Conservation (phyloP, 768 basidiomycete genomes). For the Rickenella mellea region DNA sequence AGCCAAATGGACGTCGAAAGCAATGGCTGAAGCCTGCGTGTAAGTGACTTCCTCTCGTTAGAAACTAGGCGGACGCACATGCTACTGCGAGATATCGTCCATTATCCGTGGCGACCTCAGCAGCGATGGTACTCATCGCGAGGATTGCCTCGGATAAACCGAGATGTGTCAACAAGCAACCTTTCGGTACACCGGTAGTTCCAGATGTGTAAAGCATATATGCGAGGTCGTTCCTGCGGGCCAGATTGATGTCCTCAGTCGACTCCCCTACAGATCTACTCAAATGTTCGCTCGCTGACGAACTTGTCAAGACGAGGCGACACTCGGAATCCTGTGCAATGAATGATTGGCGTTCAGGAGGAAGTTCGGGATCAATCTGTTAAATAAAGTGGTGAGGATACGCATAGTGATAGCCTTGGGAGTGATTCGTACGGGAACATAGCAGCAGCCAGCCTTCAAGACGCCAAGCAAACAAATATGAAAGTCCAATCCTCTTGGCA, state of each 20-base stretch:
- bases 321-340: slow-evolving; percentile 34
- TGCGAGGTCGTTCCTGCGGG: slow-evolving; percentile 24
- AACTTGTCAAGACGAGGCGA: slow-evolving; percentile 29
- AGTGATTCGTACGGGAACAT: slow-evolving; percentile 35
- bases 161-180: slow-evolving; percentile 31
- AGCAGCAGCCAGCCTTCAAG: slow-evolving; percentile 39
- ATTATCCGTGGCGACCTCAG: slow-evolving; percentile 14
- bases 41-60: slow-evolving; percentile 2
- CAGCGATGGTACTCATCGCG: slow-evolving; percentile 17
- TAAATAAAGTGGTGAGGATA: not conserved
- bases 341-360: slow-evolving; percentile 33
- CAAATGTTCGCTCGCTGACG: slow-evolving; percentile 11
- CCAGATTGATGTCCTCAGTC: slow-evolving; percentile 18
- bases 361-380: slow-evolving; percentile 44
- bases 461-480: slow-evolving; percentile 34
- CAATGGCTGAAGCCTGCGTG: slow-evolving; percentile 26
- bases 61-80: slow-evolving; percentile 21
- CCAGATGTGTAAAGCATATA: slow-evolving; percentile 45
- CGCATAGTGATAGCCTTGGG: slow-evolving; percentile 1
- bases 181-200: slow-evolving; percentile 43
- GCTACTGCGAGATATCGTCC: slow-evolving; percentile 32
- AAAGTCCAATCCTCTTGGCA: slow-evolving; percentile 31
- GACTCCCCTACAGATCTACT: slow-evolving; percentile 18
- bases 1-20: slow-evolving; percentile 41
- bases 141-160: slow-evolving; percentile 24